Conservation (phyloP, 78 protist species). For the Pigoraptor vietnamica region DNA sequence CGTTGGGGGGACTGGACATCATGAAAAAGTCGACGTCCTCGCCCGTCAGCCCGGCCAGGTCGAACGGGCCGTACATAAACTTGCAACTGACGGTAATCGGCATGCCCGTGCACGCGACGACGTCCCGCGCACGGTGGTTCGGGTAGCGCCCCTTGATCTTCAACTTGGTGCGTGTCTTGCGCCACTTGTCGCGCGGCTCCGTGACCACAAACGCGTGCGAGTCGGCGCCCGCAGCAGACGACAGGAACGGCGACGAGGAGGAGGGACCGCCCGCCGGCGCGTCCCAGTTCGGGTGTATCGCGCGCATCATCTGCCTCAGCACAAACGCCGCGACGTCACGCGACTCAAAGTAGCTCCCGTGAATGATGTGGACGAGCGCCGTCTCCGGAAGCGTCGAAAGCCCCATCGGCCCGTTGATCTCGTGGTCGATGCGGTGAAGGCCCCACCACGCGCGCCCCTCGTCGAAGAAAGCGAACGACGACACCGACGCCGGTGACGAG, state of each 20-base stretch:
- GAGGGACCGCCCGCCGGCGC: neutral
- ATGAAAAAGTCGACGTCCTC: neutral
- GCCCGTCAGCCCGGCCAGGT: neutral
- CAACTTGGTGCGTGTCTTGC: neutral
- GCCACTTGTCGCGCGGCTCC: neutral
- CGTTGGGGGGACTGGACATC: neutral
- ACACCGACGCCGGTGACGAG: neutral
- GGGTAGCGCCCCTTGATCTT: neutral
- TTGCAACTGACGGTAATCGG: neutral
- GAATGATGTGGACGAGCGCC: neutral
- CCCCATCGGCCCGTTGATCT: neutral
- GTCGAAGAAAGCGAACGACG: neutral
- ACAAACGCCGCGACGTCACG: neutral
- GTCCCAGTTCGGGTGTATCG: neutral
- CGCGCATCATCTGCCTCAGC: neutral
- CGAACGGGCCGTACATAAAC: conserved; percentile 1
- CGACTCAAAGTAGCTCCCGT: neutral
- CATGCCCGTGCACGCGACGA: neutral
- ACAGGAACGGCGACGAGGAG: neutral
- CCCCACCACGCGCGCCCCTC: neutral
- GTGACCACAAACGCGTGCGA: neutral
- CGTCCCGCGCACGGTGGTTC: conserved; percentile 5
- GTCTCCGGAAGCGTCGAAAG: neutral
- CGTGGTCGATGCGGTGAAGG: neutral
- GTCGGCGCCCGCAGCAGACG: neutral